phyloP scores from a whole-genome alignment of 2,329 filamentous ascomycete species.

The Stagonosporopsis chrysanthemi region DNA sequence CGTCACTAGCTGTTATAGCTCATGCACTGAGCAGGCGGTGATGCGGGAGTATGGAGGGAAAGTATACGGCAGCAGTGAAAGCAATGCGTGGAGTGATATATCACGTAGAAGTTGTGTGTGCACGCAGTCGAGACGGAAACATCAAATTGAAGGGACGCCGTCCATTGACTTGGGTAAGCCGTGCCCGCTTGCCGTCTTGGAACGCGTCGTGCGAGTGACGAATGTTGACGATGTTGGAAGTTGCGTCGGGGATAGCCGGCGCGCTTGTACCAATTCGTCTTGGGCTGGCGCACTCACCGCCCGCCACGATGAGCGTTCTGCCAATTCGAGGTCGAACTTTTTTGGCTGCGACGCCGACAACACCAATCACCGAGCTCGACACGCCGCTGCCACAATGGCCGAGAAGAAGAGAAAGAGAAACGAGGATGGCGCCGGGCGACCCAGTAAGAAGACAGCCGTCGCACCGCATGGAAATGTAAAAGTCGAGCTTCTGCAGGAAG shows the following conservation, averaged over 20 bases:
- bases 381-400: slow-evolving; percentile 32
- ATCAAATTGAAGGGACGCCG: not conserved
- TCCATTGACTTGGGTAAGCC: not conserved
- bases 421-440: slow-evolving; percentile 37
- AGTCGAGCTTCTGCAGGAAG: slow-evolving; percentile 56
- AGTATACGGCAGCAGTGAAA: not conserved
- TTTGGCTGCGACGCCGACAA: slow-evolving; percentile 24
- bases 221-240: slow-evolving; percentile 7
- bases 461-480: slow-evolving; percentile 50
- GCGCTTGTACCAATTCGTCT: not conserved
- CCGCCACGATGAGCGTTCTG: not conserved
- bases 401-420: slow-evolving; percentile 52
- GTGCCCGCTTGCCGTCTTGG: slow-evolving; percentile 1
- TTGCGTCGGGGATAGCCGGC: not conserved
- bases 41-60: not conserved
- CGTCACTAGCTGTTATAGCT: slow-evolving; percentile 4
- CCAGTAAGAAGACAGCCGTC: slow-evolving; percentile 56
- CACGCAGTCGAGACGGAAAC: not conserved
- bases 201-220: slow-evolving; percentile 8
- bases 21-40: not conserved
- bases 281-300: slow-evolving; percentile 5
- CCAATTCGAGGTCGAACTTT: slow-evolving; percentile 38
- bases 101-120: not conserved
- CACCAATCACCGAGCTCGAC: slow-evolving; percentile 8
- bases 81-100: not conserved